These are phyloP conservation scores for Saccharomyces uvarum DNA, from an alignment of 1,139 yeast genomes.

Conservation along the genomic window DNA sequence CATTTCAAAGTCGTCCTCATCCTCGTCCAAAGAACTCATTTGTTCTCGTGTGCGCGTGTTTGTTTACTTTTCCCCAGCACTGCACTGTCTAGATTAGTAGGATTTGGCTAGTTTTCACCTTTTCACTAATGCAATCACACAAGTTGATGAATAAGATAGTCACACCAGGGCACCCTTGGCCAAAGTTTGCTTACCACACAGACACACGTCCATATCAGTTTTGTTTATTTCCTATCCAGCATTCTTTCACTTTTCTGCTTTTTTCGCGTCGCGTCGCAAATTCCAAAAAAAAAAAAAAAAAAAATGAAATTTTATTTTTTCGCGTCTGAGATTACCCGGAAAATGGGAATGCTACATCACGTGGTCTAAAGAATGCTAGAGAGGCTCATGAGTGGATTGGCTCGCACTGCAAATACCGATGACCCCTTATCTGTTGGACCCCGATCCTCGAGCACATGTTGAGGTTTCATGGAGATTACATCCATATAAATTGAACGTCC, in stretches of 20 bases:
- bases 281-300: neutral
- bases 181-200: neutral
- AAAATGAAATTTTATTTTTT: neutral
- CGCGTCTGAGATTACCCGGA: neutral
- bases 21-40: neutral
- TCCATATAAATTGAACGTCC: neutral
- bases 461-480: neutral
- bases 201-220: neutral
- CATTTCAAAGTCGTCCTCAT: neutral
- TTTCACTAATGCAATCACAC: neutral
- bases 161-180: neutral
- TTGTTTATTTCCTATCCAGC: neutral
- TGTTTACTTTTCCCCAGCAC: slow-evolving; percentile 1
- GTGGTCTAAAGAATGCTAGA: neutral
- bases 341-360: neutral
- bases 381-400: neutral
- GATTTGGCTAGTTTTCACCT: neutral
- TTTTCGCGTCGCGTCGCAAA: slow-evolving; percentile 1
- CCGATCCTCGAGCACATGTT: neutral
- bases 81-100: neutral
- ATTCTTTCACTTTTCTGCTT: neutral
- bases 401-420: neutral
- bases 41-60: neutral
- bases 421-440: neutral
- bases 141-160: neutral